Evolutionary conservation across 2,329 filamentous ascomycete genomes (phyloP).

Genomic region (Ophidiomyces ophidiicola): DNA sequence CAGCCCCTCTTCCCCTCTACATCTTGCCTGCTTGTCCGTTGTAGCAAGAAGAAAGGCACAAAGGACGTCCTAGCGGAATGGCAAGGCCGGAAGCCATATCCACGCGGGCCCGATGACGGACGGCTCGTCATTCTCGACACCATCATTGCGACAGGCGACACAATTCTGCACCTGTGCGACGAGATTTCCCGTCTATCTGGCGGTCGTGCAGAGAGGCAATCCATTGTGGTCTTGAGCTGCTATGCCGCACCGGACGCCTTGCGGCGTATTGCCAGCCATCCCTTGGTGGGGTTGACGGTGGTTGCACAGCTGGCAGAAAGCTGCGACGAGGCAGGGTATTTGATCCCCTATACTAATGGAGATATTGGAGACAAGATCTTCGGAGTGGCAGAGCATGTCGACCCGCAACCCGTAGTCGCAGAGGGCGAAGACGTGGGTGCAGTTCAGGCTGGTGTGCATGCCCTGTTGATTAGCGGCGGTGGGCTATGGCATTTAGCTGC

Average conservation of each 20-base stretch:
- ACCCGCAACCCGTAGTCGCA: slow-evolving; percentile 3
- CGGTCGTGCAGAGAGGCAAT: not conserved
- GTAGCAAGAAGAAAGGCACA: slow-evolving; percentile 5
- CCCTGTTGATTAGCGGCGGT: not conserved
- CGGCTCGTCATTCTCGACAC: slow-evolving; percentile 4
- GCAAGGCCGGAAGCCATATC: slow-evolving; percentile 2
- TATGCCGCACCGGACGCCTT: slow-evolving; percentile 5
- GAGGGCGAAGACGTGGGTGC: not conserved
- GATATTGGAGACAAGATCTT: slow-evolving; percentile 6
- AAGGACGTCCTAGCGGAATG: not conserved
- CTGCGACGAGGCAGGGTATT: slow-evolving; percentile 5
- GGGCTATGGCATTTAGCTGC: slow-evolving; percentile 5
- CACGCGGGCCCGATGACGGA: not conserved
- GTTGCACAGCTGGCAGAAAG: not conserved
- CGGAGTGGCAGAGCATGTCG: not conserved
- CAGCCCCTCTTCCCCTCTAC: slow-evolving; percentile 7
- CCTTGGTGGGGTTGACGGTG: not conserved
- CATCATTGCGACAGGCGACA: slow-evolving; percentile 6
- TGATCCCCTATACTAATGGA: slow-evolving; percentile 6
- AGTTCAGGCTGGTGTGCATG: not conserved
- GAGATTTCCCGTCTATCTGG: slow-evolving; percentile 1
- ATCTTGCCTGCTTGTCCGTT: slow-evolving; percentile 6
- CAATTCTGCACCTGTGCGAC: slow-evolving; percentile 1
- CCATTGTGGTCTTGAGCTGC: slow-evolving; percentile 3
- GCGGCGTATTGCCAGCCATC: slow-evolving; percentile 3